Base-by-base conservation (phyloP, 768 basidiomycete species). In the Boletus reticulatus region DNA sequence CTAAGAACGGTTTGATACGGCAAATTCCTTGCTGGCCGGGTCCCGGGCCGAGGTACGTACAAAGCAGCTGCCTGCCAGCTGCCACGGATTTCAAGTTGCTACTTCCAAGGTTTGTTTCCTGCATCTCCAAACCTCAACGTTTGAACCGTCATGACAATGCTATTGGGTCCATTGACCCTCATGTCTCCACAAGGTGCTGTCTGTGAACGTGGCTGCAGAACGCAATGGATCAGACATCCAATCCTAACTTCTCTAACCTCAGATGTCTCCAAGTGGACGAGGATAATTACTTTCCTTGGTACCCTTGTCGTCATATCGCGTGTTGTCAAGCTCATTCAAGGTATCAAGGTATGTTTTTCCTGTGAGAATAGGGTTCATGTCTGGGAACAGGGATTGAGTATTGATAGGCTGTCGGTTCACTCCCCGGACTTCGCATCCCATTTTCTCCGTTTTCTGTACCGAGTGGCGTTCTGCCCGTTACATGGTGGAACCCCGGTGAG, bases 401-500 rank as follows among this genome's bases (percentile, higher is more conserved):
- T 12, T 37, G 34, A 58, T 52, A 19, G 55, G 31, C 29, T 22
- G 52, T 56, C n/a, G 22, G 31, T 41, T 56, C 55, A 11, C 64
- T 65, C 9, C 55, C 64, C 4, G 63, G 63, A 7, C 36, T 65
- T 29, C 37, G 52, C 38, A 31, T 60, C 22, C 63, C 61, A 32
- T 56, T 63, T 41, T 31, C 58, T n/a, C 64, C 64, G 2, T 24
- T 53, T 19, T 36, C 44, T 19, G 3, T 55, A 24, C n/a, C 31
- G 4, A 29, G 57, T 24, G 22, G 32, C 14, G 6, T 44, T 41
- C 17, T 57, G 16, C 61, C 64, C 0, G 54, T 43, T 36, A 17
- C 38, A 6, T 55, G 49, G 58, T 65, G 64, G 63, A 65, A 65
- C 11, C 63, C 63, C 9, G 49, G 62, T 64, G 36, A 51, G 58